phyloP scores from a whole-genome alignment of 441 rosid genomes.

The Raphanus hybrid region DNA sequence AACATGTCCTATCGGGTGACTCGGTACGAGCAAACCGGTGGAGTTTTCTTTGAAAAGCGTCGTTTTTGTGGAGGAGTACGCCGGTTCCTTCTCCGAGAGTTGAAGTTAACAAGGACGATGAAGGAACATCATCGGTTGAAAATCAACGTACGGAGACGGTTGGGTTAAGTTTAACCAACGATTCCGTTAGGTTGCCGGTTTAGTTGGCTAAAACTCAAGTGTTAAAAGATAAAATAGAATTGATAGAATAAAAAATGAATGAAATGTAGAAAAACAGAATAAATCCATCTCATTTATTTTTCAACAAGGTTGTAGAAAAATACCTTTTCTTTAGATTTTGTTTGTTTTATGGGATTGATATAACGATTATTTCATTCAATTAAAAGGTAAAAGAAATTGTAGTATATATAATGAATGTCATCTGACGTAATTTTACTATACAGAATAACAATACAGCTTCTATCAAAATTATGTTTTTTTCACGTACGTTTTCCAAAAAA shows the following conservation, averaged over 20 bases:
- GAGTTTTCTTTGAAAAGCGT: conserved; percentile 40
- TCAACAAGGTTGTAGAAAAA: no score
- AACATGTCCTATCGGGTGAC: conserved; percentile 27
- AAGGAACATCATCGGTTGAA: conserved; percentile 33
- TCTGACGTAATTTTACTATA: no score
- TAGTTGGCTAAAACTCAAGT: no score
- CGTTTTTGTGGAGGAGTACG: conserved; percentile 37
- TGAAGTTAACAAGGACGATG: conserved; percentile 15
- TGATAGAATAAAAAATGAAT: neutral
- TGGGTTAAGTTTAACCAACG: conserved; percentile 13
- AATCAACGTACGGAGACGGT: conserved; percentile 3
- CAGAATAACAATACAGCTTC: neutral
- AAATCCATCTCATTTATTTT: no score
- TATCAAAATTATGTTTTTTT: neutral
- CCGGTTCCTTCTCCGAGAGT: conserved; percentile 34
- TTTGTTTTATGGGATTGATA: no score
- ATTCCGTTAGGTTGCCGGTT: conserved; percentile 23
- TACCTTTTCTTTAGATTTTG: no score
- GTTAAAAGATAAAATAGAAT: no score
- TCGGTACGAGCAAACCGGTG: no score
- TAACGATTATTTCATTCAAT: no score
- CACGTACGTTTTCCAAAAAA: neutral
- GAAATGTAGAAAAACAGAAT: no score
- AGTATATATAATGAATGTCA: neutral
- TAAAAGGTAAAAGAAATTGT: no score